Evolutionary conservation across 2,329 filamentous ascomycete genomes (phyloP).

Genomic region (Orbilia javanica): DNA sequence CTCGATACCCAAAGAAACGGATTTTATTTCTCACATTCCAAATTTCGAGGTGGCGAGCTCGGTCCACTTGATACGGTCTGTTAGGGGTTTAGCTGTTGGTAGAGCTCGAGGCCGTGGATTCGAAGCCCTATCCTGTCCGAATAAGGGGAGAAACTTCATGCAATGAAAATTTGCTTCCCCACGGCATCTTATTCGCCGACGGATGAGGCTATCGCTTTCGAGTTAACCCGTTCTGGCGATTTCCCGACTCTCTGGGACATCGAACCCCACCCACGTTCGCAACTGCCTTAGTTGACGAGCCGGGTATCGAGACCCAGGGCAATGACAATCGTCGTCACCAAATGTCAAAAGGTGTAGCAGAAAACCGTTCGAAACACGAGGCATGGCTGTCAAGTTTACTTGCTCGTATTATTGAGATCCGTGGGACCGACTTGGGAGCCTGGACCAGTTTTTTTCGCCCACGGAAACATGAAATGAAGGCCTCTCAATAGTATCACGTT

Average conservation of each 20-base stretch:
- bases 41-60: slow-evolving; percentile 31
- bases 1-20: slow-evolving; percentile 1
- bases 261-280: slow-evolving; percentile 37
- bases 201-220: slow-evolving; percentile 23
- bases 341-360: slow-evolving; percentile 31
- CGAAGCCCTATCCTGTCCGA: slow-evolving; percentile 9
- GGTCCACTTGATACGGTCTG: slow-evolving; percentile 8
- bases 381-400: slow-evolving; percentile 37
- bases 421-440: slow-evolving; percentile 35
- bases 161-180: slow-evolving; percentile 56
- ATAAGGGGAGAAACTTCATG: slow-evolving; percentile 40
- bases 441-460: slow-evolving; percentile 21
- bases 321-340: slow-evolving; percentile 1
- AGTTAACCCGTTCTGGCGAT: slow-evolving; percentile 32
- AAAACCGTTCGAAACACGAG: slow-evolving; percentile 56
- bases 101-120: slow-evolving; percentile 18
- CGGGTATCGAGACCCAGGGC: slow-evolving; percentile 14
- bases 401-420: slow-evolving; percentile 30
- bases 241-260: slow-evolving; percentile 35
- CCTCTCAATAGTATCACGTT: slow-evolving; percentile 57
- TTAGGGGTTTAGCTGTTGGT: not conserved
- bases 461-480: slow-evolving; percentile 45
- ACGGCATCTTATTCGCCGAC: slow-evolving; percentile 49
- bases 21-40: slow-evolving; percentile 22
- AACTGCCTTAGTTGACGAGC: slow-evolving; percentile 30